Evolutionary conservation across 2,329 filamentous ascomycete genomes (phyloP), one percentile per base, ranked within the genome.

Genomic region (Pseudocercospora musae): DNA sequence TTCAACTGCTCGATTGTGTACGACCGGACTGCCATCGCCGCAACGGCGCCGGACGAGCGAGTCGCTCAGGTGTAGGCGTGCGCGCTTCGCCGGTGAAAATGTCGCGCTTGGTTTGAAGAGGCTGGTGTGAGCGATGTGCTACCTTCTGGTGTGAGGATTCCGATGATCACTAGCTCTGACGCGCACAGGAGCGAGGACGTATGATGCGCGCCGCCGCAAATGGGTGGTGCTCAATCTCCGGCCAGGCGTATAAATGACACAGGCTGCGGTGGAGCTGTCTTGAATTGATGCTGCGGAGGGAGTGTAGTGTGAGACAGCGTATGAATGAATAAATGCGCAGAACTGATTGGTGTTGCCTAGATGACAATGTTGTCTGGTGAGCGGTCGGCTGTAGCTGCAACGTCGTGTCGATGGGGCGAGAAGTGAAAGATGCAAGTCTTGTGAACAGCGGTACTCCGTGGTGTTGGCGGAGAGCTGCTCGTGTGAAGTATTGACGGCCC

Each of bases 1-100:
- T 92, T 81, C 70, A 98, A 82, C 78, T 90, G 84, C 67, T 93
- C 90, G 77, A 85, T 82, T 66, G 89, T 85, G 77, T 97, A 97
- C 81, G 86, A 85, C 73, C 81, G 76, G 50, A 69, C 62, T 18
- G 71, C 66, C 72, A 75, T 75, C 52, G 55, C 67, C 23, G 63
- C 65, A 54, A 37, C 27, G 31, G 21, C 54, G 52, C 50, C 27
- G 20, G 15, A 21, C 20, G 42, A n/a, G 37, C 23, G 58, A 44
- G 29, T 50, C 40, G 58, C 55, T 62, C 57, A 54, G 58, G 58
- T 57, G 49, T 5, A 27, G 27, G 31, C n/a, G 52, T 23, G n/a
- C 7, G 11, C 18, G 31, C 18, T 18, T 9, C 6, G 15, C 15
- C 37, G 2, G 21, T 29, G 50, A 54, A 37, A 33, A 29, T 18